Evolutionary conservation across 257 asterid species (phyloP).

Genomic region (Solanum pinnatisectum): DNA sequence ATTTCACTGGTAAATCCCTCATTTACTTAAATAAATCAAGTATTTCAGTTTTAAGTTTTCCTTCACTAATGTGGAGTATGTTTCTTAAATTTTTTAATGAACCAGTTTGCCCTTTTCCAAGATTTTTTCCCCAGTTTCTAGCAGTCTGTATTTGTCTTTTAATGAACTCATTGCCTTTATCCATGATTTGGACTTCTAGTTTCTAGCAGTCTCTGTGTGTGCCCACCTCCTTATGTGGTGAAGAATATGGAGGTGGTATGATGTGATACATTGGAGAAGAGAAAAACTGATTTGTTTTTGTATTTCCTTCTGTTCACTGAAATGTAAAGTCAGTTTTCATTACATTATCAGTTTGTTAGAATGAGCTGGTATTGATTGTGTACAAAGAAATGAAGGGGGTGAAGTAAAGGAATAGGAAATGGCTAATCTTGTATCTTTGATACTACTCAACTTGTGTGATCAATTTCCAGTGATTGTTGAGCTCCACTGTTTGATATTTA

Average conservation of each 20-base stretch:
- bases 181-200: not conserved
- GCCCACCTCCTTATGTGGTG: not conserved
- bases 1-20: conserved; percentile 54
- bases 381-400: not conserved
- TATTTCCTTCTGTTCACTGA: not conserved
- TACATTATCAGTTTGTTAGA: not conserved
- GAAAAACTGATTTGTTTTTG: not conserved
- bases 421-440: not conserved
- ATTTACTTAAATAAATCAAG: not conserved
- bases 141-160: not conserved
- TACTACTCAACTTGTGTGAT: not conserved
- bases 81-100: not conserved
- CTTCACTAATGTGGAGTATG: not conserved
- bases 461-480: not conserved
- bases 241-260: not conserved
- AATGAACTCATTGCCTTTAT: not conserved
- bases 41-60: not conserved
- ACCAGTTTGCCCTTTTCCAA: not conserved
- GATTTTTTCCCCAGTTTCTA: not conserved
- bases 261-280: not conserved
- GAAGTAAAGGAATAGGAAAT: not conserved
- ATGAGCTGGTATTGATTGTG: not conserved
- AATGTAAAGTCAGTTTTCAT: not conserved
- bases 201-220: not conserved
- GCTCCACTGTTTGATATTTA: not conserved